A percentile compares a stretch with the other conserved stretches of the same genome.
Evolutionary conservation across 805 yeast genomes (phyloP).

Genomic region (Saturnispora besseyi): DNA sequence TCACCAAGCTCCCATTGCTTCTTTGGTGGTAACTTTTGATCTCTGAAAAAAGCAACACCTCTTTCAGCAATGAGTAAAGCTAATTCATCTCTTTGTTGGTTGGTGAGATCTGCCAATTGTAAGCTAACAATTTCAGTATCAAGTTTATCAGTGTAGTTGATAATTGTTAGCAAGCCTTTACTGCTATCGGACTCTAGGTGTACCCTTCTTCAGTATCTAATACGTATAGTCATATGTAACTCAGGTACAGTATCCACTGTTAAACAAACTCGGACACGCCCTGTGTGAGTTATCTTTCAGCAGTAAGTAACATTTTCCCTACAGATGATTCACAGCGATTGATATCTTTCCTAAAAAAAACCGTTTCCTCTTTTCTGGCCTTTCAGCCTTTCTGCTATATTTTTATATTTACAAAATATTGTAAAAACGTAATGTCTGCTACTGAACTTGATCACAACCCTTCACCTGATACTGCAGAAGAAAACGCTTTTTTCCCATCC

Average conservation of each 20-base stretch:
- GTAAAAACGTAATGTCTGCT: neutral
- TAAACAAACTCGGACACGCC: too few relatives aligned
- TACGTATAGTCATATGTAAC: too few relatives aligned
- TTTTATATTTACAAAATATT: too few relatives aligned
- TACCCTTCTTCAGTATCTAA: too few relatives aligned
- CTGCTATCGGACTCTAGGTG: too few relatives aligned
- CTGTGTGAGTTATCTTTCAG: too few relatives aligned
- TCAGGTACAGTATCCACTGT: too few relatives aligned
- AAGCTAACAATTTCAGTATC: constrained; percentile 44
- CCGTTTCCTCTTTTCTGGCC: too few relatives aligned
- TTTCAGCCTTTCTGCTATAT: too few relatives aligned
- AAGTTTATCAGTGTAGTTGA: constrained; percentile 35
- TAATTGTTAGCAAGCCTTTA: constrained; percentile 1
- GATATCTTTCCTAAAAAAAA: too few relatives aligned
- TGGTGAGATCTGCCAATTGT: constrained; percentile 34
- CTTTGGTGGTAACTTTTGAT: constrained; percentile 37
- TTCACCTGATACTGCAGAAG: constrained; percentile 9
- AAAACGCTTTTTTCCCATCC: constrained; percentile 11
- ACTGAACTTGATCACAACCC: constrained; percentile 6
- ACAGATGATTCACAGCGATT: too few relatives aligned
- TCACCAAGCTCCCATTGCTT: constrained; percentile 37
- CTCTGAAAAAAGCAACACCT: constrained; percentile 42
- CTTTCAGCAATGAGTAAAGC: constrained; percentile 40
- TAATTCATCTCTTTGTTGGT: constrained; percentile 38
- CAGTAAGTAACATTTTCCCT: too few relatives aligned